Evolutionary conservation across 2,329 filamentous ascomycete species (phyloP).

Genomic region (Pseudogymnoascus sp.): DNA sequence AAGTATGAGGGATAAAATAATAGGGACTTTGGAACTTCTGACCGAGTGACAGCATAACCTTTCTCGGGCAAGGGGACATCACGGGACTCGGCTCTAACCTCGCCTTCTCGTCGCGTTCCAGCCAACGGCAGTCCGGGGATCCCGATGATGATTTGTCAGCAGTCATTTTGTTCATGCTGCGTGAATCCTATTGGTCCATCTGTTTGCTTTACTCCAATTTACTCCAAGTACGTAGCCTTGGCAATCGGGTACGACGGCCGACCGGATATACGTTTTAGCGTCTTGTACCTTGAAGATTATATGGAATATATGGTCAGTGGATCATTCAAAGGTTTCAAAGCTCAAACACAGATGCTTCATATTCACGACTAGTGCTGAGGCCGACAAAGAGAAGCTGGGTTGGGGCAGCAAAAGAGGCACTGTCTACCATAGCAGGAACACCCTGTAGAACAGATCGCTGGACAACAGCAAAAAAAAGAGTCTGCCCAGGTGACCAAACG

Average conservation of each 20-base stretch:
- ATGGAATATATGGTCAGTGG: background rate
- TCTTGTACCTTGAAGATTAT: slow-evolving; percentile 1
- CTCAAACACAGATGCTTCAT: slow-evolving; percentile 6
- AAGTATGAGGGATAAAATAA: slow-evolving; percentile 3
- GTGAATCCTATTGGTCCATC: background rate
- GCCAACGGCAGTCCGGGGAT: background rate
- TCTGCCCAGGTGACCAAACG: background rate
- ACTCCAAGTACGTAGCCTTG: slow-evolving; percentile 7
- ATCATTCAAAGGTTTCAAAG: background rate
- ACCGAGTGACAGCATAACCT: background rate
- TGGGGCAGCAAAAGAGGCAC: background rate
- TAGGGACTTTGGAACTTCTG: background rate
- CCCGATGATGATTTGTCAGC: background rate
- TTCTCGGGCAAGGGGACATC: background rate
- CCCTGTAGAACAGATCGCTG: background rate
- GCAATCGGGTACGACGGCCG: slow-evolving; percentile 2
- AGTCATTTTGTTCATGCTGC: background rate
- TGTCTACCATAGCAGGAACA: background rate
- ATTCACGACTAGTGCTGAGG: background rate
- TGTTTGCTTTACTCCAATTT: slow-evolving; percentile 2
- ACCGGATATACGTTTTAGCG: slow-evolving; percentile 2
- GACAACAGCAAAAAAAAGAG: background rate
- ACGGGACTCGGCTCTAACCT: slow-evolving; percentile 2
- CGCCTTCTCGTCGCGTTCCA: background rate
- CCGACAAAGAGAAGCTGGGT: background rate